Conservation (phyloP, 805 yeast species). For the Monosporozyma yasuniensis region DNA sequence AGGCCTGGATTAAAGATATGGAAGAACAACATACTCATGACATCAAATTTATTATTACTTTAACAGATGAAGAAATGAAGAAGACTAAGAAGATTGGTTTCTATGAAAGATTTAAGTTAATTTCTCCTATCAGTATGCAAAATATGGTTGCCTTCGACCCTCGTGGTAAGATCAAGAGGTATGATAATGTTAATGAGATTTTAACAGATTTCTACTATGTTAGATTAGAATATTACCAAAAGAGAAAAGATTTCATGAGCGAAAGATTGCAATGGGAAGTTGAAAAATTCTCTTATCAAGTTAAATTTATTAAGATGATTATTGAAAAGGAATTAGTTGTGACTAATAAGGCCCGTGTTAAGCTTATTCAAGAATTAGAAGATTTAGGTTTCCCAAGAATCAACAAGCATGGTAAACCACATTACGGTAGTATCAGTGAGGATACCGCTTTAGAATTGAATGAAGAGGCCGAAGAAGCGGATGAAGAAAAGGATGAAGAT, state of each 20-base stretch:
- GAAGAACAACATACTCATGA: constrained; percentile 86
- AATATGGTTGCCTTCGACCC: constrained; percentile 97
- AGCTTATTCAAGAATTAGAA: constrained; percentile 54
- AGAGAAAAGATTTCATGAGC: constrained; percentile 74
- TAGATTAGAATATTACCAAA: constrained; percentile 82
- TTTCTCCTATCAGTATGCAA: constrained; percentile 55
- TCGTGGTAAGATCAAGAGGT: constrained; percentile 75
- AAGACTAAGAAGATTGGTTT: constrained; percentile 68
- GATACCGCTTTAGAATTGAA: constrained; percentile 18
- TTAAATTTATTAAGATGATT: constrained; percentile 83
- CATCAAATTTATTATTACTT: constrained; percentile 67
- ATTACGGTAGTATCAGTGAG: constrained; percentile 35
- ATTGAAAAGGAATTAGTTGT: constrained; percentile 65
- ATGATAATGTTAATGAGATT: constrained; percentile 67
- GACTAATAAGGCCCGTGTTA: constrained; percentile 63
- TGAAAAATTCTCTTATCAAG: constrained; percentile 70
- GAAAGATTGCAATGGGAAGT: constrained; percentile 63
- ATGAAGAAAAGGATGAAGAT: constrained; percentile 34
- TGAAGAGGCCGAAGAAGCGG: constrained; percentile 36
- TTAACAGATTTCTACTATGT: constrained; percentile 77
- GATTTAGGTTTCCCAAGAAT: constrained; percentile 65
- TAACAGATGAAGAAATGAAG: constrained; percentile 74
- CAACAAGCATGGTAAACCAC: constrained; percentile 59
- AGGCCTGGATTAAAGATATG: constrained; percentile 88
- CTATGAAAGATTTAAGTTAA: constrained; percentile 73